Percentiles rank a stretch among this genome's conserved stretches.
phyloP scores from a whole-genome alignment of 305 asterid genomes.

The Striga hermonthica region DNA sequence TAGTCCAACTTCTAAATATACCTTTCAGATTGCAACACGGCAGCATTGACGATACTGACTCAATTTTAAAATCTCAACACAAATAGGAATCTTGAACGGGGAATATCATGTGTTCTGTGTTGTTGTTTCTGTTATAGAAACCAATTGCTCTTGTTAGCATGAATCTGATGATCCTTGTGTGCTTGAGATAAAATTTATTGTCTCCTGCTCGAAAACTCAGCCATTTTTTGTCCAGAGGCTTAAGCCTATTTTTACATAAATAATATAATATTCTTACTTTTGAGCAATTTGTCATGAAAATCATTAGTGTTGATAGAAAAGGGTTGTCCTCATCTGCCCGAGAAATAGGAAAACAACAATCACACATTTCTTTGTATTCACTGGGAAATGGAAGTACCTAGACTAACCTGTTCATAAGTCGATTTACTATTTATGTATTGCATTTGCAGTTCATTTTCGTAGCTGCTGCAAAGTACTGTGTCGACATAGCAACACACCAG shows the following conservation, averaged over 20 bases:
- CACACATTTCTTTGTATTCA: conserved; percentile 3
- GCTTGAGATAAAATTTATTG: too few relatives aligned
- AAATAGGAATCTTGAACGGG: too few relatives aligned
- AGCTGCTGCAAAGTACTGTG: conserved; percentile 83
- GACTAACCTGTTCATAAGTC: conserved; percentile 3
- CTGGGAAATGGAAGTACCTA: not conserved
- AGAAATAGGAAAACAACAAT: conserved; percentile 6
- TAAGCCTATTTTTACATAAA: too few relatives aligned
- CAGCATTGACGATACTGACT: not conserved
- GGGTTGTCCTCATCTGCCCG: conserved; percentile 9
- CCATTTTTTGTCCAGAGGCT: too few relatives aligned
- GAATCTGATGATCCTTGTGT: too few relatives aligned
- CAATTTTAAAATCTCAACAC: too few relatives aligned
- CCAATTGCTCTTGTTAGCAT: too few relatives aligned
- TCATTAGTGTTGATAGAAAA: conserved; percentile 13
- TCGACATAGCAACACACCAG: conserved; percentile 86
- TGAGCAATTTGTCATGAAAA: not conserved
- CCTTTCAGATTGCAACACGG: not conserved
- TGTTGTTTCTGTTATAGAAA: too few relatives aligned
- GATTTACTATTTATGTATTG: conserved; percentile 24
- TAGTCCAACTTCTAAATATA: too few relatives aligned
- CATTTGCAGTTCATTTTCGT: conserved; percentile 73
- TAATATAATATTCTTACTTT: too few relatives aligned
- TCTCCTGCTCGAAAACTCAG: too few relatives aligned
- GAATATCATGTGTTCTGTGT: too few relatives aligned